These are phyloP conservation scores for Cinnamomum chago DNA, from an alignment of 164 flowering plant genomes.

Conservation along the genomic window DNA sequence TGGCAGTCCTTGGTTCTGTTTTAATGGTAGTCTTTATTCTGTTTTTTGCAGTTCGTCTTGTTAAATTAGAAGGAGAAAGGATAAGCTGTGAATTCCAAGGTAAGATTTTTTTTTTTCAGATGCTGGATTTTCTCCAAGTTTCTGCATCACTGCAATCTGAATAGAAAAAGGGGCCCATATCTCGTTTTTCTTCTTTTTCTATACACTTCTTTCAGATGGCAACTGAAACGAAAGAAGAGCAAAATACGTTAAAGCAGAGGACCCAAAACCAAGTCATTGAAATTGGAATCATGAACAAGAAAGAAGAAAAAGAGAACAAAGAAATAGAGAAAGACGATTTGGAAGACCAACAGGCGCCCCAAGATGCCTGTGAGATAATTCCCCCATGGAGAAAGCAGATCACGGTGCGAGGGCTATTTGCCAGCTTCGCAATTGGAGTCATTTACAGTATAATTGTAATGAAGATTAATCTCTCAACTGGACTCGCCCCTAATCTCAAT, in stretches of 20 bases:
- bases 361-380: conserved; percentile 18
- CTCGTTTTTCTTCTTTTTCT: background rate
- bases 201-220: background rate
- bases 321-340: conserved; percentile 21
- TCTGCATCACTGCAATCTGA: background rate
- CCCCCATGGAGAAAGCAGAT: conserved; percentile 82
- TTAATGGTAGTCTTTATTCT: background rate
- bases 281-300: conserved; percentile 17
- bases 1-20: background rate
- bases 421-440: conserved; percentile 62
- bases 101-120: background rate
- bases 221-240: background rate
- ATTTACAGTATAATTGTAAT: conserved; percentile 71
- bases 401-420: conserved; percentile 63
- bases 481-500: conserved; percentile 75
- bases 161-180: background rate
- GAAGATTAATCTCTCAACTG: conserved; percentile 88
- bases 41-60: background rate
- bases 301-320: conserved; percentile 21
- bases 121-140: background rate
- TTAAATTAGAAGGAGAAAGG: background rate
- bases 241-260: background rate
- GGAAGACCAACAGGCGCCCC: conserved; percentile 20
- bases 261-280: background rate
- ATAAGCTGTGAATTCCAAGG: background rate